Base-by-base conservation (phyloP, 768 basidiomycete species). In the Scleroderma bovista region DNA sequence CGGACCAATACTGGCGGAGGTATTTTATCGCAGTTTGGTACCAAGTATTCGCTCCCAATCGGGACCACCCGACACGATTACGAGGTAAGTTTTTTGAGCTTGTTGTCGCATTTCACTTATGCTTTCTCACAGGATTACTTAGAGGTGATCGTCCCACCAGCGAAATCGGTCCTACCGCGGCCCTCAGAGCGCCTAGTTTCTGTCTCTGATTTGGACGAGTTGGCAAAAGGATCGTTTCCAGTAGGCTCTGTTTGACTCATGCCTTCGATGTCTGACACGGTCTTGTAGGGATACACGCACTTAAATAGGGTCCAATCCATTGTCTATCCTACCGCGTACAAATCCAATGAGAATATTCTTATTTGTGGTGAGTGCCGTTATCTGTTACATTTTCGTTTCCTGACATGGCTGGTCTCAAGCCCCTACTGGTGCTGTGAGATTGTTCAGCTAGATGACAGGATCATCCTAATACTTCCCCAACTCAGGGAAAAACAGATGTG, bases 401-500 rank as follows among this genome's bases (percentile, higher is more conserved):
- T 48, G 5, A 51, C 34, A 15, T 16, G 20, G 12, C 37, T 34
- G 38, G 37, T 43, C 34, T 42, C 32, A 58, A 95, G 93, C 96
- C 62, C 96, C 96, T 0, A 99, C 96, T 55, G 96, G 96, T 76
- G 95, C 96, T 57, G 93, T 95, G 59, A 69, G 88, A 68, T 17
- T 12, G 38, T 7, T 29, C 34, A 11, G 31, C 33, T n/a, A n/a
- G 20, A 16, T 41, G 3, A 7, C 47, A 13, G n/a, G 33, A 40
- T n/a, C 23, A 31, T 22, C 16, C 51, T 61, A 24, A 57, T 33
- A 39, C 23, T 29, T 6, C 46, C n/a, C 32, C 19, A 44, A 34
- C 29, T 5, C 57, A 94, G 93, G 96, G 96, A 68, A 99, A 99
- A 90, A 99, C 96, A 0, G 96, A 99, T 67, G 87, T 99, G 1